Conservation (phyloP, 495 filamentous ascomycete genomes). For the Letharia columbiana region DNA sequence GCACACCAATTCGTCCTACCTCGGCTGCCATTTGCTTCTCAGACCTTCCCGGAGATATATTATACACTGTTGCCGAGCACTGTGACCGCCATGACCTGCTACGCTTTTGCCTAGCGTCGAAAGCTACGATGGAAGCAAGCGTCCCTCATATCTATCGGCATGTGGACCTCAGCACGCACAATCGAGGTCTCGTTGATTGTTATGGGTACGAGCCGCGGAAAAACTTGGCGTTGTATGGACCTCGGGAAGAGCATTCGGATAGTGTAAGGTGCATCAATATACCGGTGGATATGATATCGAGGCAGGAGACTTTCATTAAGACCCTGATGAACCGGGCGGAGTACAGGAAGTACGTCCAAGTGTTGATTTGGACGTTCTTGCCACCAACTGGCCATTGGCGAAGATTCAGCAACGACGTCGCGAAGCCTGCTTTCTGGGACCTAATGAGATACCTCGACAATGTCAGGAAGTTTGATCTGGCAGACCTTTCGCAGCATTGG, state of each 20-base stretch:
- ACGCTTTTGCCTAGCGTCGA: background rate
- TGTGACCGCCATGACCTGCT: background rate
- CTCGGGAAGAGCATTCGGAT: background rate
- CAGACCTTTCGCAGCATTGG: background rate
- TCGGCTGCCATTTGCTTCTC: background rate
- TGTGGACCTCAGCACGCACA: background rate
- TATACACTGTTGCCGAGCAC: background rate
- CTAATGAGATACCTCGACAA: background rate
- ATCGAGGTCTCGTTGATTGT: background rate
- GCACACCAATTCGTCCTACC: background rate
- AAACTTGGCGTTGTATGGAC: background rate
- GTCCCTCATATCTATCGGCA: background rate
- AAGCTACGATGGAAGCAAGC: background rate
- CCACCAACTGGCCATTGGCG: background rate
- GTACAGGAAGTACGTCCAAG: background rate
- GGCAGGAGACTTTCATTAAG: background rate
- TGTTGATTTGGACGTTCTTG: background rate
- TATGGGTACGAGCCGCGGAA: background rate
- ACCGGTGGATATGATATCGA: background rate
- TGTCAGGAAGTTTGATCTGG: background rate
- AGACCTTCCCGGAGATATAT: background rate
- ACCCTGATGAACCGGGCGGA: background rate
- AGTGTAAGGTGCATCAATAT: background rate
- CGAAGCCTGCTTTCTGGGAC: background rate
- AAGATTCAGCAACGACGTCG: background rate